A percentile compares a stretch with the other conserved stretches of the same genome.
Conservation (phyloP, 306 rosid species). For the Oemleria cerasiformis region DNA sequence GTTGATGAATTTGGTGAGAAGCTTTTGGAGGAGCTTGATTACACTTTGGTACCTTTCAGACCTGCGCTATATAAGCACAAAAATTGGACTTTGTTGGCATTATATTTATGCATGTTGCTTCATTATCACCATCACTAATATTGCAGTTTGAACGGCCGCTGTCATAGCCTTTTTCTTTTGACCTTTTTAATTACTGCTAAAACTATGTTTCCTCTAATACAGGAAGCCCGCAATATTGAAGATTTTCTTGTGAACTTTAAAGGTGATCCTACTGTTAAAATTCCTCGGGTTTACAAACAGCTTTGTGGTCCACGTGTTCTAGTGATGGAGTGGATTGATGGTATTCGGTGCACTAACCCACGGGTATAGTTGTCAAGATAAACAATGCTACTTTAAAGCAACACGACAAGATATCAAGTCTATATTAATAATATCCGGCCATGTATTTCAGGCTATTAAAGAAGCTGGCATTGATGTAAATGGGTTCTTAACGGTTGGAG, state of each 20-base stretch:
- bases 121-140: background rate
- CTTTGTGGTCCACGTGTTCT: constrained; percentile 82
- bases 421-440: constrained; percentile 24
- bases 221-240: constrained; percentile 98
- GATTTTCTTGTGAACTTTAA: constrained; percentile 92
- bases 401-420: constrained; percentile 17
- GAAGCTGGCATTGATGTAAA: constrained; percentile 80
- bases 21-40: constrained; percentile 99
- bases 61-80: constrained; percentile 22
- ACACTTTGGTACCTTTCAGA: constrained; percentile 71
- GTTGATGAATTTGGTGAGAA: constrained; percentile 99
- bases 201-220: constrained; percentile 27
- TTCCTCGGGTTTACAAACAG: constrained; percentile 79
- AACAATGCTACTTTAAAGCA: constrained; percentile 20
- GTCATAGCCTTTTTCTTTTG: background rate
- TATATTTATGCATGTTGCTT: background rate
- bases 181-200: background rate
- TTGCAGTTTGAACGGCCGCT: background rate
- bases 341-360: constrained; percentile 92
- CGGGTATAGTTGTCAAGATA: constrained; percentile 54
- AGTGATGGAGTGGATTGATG: constrained; percentile 99
- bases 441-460: constrained; percentile 70
- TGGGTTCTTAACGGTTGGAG: constrained; percentile 94
- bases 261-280: constrained; percentile 91
- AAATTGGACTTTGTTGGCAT: background rate